Base-by-base conservation (phyloP, 345 rosid genomes). In the Hypericum perforatum region DNA sequence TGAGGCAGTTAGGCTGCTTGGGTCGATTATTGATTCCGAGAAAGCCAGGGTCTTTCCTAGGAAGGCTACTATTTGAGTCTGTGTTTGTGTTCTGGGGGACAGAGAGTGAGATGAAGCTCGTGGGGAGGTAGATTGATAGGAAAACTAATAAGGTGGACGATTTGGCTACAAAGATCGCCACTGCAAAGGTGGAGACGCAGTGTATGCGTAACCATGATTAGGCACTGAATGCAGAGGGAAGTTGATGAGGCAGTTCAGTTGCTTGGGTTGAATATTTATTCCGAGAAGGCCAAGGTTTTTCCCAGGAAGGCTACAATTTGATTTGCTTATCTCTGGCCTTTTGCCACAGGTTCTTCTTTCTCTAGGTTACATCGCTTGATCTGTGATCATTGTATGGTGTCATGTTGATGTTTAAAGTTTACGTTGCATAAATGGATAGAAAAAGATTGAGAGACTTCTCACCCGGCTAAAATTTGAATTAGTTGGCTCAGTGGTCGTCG, bases 11-110 rank as follows among this genome's bases (percentile, higher is more conserved):
- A 71, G 49, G 36, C 57, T 79, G 10, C 74, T 91, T 37, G 88
- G 74, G 8, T 78, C 92, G 5, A 82, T 91, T 51, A 81, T 91
- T 12, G 96, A 91, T 60, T 92, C 95, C 6, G 98, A 91, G 95
- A 91, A 82, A 71, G 87, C 96, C 1, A 87, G 70, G 72, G 95
- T 91, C 60, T 60, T 66, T 54, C 96, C 81, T 43, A 79, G 82
- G 70, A 71, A 40, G 52, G 74, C 81, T n/a, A 77, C 71, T 60
- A 65, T 91, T 61, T 91, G 46, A 49, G 43, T 37, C 39, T 42
- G 7, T 58, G 39, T 47, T 44, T 38, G 11, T n/a, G 38, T 41
- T 29, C 60, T 6, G 15, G 50, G 32, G 1, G 32, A 4, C 32
- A 4, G 32, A 22, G 32, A 22, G 32, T 4, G 32, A 22, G 32